phyloP scores from a whole-genome alignment of 2,329 filamentous ascomycete genomes.

The Gliomastix tumulicola region DNA sequence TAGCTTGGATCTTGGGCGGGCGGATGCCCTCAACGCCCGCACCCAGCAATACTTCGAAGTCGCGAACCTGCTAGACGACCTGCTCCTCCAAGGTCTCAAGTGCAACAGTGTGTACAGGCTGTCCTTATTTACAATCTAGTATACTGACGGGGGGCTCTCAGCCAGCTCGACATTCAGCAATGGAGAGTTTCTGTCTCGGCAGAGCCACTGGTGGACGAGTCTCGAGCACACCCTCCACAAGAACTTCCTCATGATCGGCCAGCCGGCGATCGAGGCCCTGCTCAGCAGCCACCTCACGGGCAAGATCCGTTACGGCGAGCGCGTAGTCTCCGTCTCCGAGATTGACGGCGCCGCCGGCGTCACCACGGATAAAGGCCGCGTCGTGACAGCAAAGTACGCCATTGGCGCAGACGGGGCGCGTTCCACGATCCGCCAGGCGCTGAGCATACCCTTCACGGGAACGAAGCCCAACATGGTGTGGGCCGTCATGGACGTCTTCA shows the following conservation, averaged over 20 bases:
- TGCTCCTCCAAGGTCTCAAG: slow-evolving; percentile 33
- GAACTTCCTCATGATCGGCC: slow-evolving; percentile 44
- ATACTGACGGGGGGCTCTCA: too few species aligned
- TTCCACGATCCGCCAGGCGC: slow-evolving; percentile 33
- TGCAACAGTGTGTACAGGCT: slow-evolving; percentile 36
- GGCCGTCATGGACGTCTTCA: slow-evolving; percentile 39
- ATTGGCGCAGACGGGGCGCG: slow-evolving; percentile 47
- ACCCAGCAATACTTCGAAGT: slow-evolving; percentile 41
- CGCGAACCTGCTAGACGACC: slow-evolving; percentile 31
- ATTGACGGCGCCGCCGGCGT: slow-evolving; percentile 39
- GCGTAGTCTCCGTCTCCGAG: slow-evolving; percentile 43
- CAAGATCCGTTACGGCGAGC: slow-evolving; percentile 27
- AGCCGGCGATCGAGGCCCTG: slow-evolving; percentile 33
- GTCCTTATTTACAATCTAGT: neutral
- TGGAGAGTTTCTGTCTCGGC: slow-evolving; percentile 37
- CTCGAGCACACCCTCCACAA: slow-evolving; percentile 35
- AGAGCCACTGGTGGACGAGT: slow-evolving; percentile 39
- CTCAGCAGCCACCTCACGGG: slow-evolving; percentile 25
- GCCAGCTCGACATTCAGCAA: slow-evolving; percentile 39
- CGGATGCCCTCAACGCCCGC: slow-evolving; percentile 40
- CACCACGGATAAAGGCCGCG: slow-evolving; percentile 20
- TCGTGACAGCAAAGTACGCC: slow-evolving; percentile 29
- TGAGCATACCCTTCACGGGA: slow-evolving; percentile 33
- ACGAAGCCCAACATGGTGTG: slow-evolving; percentile 43
- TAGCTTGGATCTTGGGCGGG: slow-evolving; percentile 32